These are phyloP conservation scores for Coix lacrymajobi DNA, from an alignment of 176 grass and related monocot species.

Conservation along the genomic window DNA sequence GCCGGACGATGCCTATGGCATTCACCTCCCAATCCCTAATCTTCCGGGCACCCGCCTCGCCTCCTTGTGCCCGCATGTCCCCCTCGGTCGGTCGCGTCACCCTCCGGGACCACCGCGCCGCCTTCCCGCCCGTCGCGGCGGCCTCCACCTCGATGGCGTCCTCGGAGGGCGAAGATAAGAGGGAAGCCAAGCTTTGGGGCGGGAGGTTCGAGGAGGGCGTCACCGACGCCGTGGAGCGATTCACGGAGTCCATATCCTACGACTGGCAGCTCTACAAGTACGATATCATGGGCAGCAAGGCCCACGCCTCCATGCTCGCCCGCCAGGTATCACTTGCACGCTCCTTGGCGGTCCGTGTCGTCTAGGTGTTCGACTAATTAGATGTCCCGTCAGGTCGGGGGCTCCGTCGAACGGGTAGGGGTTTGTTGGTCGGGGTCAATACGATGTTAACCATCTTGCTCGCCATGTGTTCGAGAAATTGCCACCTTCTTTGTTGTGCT, in stretches of 20 bases:
- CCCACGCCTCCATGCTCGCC: slow-evolving; percentile 90
- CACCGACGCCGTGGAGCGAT: slow-evolving; percentile 71
- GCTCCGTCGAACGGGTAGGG: background rate
- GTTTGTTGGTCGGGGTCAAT: background rate
- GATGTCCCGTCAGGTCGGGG: background rate
- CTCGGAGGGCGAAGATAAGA: slow-evolving; percentile 44
- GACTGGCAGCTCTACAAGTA: slow-evolving; percentile 95
- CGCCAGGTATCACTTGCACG: slow-evolving; percentile 38
- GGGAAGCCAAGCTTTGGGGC: slow-evolving; percentile 72
- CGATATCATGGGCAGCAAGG: slow-evolving; percentile 93
- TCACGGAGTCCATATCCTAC: slow-evolving; percentile 89
- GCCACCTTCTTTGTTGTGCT: background rate
- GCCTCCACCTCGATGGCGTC: slow-evolving; percentile 23
- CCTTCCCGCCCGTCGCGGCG: slow-evolving; percentile 14
- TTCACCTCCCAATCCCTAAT: slow-evolving; percentile 39
- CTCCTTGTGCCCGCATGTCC: background rate
- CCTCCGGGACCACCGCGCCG: background rate
- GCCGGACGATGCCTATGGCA: slow-evolving; percentile 19
- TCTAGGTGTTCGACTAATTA: background rate
- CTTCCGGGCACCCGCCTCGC: slow-evolving; percentile 10
- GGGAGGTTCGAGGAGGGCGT: slow-evolving; percentile 70
- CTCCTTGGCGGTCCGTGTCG: background rate
- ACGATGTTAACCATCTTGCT: background rate
- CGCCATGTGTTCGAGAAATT: slow-evolving; percentile 30
- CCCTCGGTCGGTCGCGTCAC: background rate